These are phyloP conservation scores for Phycomyces nitens DNA, from an alignment of 192 early-diverging fungal species.

Conservation along the genomic window DNA sequence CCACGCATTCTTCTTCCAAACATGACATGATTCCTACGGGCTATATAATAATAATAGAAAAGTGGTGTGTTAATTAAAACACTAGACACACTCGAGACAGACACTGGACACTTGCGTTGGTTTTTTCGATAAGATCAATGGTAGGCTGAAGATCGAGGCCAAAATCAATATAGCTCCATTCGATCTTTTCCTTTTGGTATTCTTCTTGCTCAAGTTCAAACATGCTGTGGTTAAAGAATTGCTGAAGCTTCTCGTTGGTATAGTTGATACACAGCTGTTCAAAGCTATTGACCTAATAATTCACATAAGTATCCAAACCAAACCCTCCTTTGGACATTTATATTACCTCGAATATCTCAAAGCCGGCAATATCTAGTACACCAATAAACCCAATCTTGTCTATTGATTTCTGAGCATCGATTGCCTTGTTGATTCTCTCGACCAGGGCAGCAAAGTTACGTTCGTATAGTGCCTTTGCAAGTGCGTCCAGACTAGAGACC, in stretches of 20 bases:
- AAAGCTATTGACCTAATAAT: conserved; percentile 82
- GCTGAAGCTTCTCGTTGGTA: conserved; percentile 97
- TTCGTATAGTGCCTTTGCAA: conserved; percentile 91
- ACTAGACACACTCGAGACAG: too few relatives aligned
- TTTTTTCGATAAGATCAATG: conserved; percentile 97
- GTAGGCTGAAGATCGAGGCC: conserved; percentile 96
- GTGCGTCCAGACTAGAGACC: conserved; percentile 82
- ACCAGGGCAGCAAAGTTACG: conserved; percentile 92
- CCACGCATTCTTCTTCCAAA: conserved; percentile 98
- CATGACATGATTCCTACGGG: conserved; percentile 95
- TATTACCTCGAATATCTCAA: conserved; percentile 98
- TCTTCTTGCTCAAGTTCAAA: conserved; percentile 98
- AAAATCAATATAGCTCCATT: conserved; percentile 98
- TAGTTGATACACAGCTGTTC: conserved; percentile 99
- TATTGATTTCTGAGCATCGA: conserved; percentile 53
- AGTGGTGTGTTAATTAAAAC: too few relatives aligned
- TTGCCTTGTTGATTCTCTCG: conserved; percentile 80
- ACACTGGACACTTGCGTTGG: conserved; percentile 66
- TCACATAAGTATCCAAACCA: neutral
- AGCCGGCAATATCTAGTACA: conserved; percentile 97
- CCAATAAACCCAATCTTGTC: conserved; percentile 89
- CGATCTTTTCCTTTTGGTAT: conserved; percentile 93
- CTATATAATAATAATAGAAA: conserved; percentile 31
- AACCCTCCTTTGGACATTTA: too few relatives aligned
- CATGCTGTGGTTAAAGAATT: conserved; percentile 99